Evolutionary conservation across 2,329 filamentous ascomycete species (phyloP).

Genomic region (Pseudogymnoascus sp.): DNA sequence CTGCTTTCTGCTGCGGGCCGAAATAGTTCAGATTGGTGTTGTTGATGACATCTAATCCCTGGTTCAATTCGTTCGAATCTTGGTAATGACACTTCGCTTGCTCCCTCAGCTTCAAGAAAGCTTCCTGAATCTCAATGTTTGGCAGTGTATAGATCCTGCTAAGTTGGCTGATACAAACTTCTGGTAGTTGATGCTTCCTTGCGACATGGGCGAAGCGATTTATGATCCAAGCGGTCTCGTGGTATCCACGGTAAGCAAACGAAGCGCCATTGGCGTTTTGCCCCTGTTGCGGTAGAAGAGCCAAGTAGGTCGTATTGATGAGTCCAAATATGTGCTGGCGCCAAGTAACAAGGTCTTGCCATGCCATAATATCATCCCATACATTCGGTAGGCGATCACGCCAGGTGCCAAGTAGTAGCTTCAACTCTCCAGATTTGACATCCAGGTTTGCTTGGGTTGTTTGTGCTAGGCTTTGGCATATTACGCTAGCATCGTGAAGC

Average conservation of each 20-base stretch:
- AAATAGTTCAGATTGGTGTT: slow-evolving; percentile 99
- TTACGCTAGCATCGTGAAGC: slow-evolving; percentile 93
- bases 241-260: slow-evolving; percentile 93
- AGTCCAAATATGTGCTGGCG: slow-evolving; percentile 97
- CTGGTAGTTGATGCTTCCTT: slow-evolving; percentile 89
- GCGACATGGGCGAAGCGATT: slow-evolving; percentile 98
- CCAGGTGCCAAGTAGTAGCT: slow-evolving; percentile 89
- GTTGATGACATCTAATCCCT: slow-evolving; percentile 94
- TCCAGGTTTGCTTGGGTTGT: slow-evolving; percentile 84
- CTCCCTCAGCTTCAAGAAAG: slow-evolving; percentile 95
- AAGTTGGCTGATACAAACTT: slow-evolving; percentile 94
- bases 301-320: slow-evolving; percentile 90
- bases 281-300: slow-evolving; percentile 69
- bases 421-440: slow-evolving; percentile 89
- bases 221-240: slow-evolving; percentile 99
- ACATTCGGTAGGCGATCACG: slow-evolving; percentile 91
- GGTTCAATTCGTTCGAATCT: slow-evolving; percentile 84
- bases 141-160: slow-evolving; percentile 97
- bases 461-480: slow-evolving; percentile 79
- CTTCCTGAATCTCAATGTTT: slow-evolving; percentile 99
- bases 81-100: slow-evolving; percentile 99
- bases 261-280: slow-evolving; percentile 74
- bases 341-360: slow-evolving; percentile 99
- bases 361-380: slow-evolving; percentile 99
- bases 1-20: slow-evolving; percentile 88